Base-by-base conservation (phyloP, 139 green algal genomes). In the Tetraselmis chui region DNA sequence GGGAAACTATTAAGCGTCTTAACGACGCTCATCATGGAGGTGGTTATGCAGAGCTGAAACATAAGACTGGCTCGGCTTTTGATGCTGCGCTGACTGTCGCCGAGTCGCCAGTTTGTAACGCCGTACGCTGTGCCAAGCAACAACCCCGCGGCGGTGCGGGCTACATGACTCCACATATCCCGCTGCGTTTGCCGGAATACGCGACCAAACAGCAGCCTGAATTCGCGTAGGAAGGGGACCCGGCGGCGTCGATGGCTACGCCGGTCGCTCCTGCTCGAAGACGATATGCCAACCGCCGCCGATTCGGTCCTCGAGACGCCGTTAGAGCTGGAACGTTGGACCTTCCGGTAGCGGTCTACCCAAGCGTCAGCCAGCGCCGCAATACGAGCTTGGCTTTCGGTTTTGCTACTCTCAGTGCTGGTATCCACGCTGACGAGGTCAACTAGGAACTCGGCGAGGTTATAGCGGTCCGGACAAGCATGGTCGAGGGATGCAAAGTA, bases 1-100 rank as follows among this genome's bases (percentile, higher is more conserved):
- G 94, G 91, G 85, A 98, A 98, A 24, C 95, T 87, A 45, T 91
- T 96, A 75, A 97, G 87, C 2, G 93, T 97, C 88, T 98, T 98
- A 59, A 95, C 87, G 29, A 98, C 84, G 2, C 84, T 88, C 2
- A 83, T 89, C 95, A 97, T 97, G 32, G 94, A 93, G 5, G 92
- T 92, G 83, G 95, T 96, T 84, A 98, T 92, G 77, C 84, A 89
- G 5, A 85, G 45, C 45, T 67, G 45, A 18, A 67, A 67, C 45
- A 67, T 67, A 11, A 83, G 31, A 28, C 79, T 45, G 5, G 27
- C 24, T 2, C 79, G 28, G 59, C 74, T 31, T 18, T 79, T 31
- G 76, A 79, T 79, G 29, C 11, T 18, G 76, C 29, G 30, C 74
- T 83, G 79, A 23, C 23, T 80, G 27, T 2, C 23, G n/a, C 27